phyloP scores from a whole-genome alignment of 345 rosid species.

The Chamaenerion angustifolium region DNA sequence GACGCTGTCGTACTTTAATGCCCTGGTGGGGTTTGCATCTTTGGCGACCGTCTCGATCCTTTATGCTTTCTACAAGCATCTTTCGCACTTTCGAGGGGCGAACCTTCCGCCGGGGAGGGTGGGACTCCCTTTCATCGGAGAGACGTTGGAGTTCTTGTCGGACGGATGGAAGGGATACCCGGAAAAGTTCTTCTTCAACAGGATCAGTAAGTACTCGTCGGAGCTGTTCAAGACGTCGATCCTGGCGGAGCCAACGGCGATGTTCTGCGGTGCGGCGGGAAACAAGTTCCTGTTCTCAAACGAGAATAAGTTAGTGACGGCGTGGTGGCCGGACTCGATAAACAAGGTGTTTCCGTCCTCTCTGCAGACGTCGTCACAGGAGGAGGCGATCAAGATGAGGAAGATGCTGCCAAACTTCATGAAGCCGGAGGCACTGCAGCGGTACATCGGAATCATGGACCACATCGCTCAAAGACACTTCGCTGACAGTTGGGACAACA shows the following conservation, averaged over 20 bases:
- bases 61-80: conserved; percentile 15
- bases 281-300: conserved; percentile 26
- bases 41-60: conserved; percentile 9
- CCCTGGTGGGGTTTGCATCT: conserved; percentile 13
- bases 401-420: conserved; percentile 24
- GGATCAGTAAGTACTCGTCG: conserved; percentile 12
- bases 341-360: conserved; percentile 25
- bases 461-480: conserved; percentile 17
- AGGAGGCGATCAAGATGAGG: conserved; percentile 20
- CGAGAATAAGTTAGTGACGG: conserved; percentile 22
- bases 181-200: conserved; percentile 19
- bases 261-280: conserved; percentile 15
- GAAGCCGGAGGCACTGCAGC: conserved; percentile 21
- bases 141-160: conserved; percentile 21
- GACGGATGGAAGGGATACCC: conserved; percentile 24
- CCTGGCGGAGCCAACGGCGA: conserved; percentile 17
- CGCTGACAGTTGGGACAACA: conserved; percentile 13
- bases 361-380: conserved; percentile 15
- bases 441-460: conserved; percentile 20
- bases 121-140: conserved; percentile 19
- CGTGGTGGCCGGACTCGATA: conserved; percentile 31
- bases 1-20: too few relatives aligned
- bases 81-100: conserved; percentile 10
- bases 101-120: conserved; percentile 23
- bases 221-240: conserved; percentile 19